Evolutionary conservation across 1,284 basidiomycete genomes (phyloP).

Genomic region (Puccinia coronata): DNA sequence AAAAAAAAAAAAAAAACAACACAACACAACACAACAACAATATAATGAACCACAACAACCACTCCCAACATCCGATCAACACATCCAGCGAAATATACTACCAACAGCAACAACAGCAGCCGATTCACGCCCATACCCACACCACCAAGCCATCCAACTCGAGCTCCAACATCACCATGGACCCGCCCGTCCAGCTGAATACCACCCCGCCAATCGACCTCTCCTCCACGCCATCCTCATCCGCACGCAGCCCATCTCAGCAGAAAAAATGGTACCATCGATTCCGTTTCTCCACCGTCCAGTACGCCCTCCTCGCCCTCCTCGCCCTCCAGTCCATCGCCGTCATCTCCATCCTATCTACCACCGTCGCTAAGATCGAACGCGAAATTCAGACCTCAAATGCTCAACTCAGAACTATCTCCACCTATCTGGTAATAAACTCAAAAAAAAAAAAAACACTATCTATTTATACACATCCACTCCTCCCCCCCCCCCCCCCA

Average conservation of each 20-base stretch:
- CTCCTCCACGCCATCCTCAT: neutral
- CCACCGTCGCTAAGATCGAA: conserved; percentile 37
- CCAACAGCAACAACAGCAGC: no score
- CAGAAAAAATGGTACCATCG: conserved; percentile 13
- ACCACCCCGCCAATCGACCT: no score
- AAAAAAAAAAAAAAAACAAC: no score
- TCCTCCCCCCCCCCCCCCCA: no score
- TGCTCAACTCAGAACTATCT: conserved; percentile 38
- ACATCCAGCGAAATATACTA: no score
- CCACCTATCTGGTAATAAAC: conserved; percentile 46
- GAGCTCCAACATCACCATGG: neutral
- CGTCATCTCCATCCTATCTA: conserved; percentile 42
- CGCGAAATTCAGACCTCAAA: conserved; percentile 29
- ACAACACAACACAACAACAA: no score
- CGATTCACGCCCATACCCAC: no score
- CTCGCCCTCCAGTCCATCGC: conserved; percentile 33
- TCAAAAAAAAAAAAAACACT: no score
- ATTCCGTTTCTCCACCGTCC: conserved; percentile 22
- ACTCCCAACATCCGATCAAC: no score
- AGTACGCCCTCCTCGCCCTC: conserved; percentile 27
- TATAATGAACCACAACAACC: no score
- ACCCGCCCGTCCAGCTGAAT: neutral
- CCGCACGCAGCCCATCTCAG: neutral
- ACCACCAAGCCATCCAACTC: no score
- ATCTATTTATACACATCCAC: no score